Conservation (phyloP, 106 monocot genomes). For the Narthecium ossifragum region DNA sequence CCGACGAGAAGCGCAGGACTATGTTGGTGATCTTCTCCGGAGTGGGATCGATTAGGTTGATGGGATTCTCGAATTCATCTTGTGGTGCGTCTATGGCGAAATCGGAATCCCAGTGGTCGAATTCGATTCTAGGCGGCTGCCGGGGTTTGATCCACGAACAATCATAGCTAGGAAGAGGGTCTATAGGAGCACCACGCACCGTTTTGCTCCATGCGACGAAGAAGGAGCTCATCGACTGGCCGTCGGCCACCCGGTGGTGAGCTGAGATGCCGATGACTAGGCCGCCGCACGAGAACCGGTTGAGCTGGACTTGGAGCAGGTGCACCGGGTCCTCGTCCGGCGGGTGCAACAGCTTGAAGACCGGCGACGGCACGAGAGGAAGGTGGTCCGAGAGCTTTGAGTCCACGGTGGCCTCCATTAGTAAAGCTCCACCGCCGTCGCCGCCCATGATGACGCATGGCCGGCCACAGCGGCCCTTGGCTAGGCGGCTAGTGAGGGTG, state of each 20-base stretch:
- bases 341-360: constrained; percentile 6
- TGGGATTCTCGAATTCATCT: no score
- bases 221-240: constrained; percentile 49
- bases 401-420: constrained; percentile 3
- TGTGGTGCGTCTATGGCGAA: neutral
- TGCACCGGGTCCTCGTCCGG: neutral
- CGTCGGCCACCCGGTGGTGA: constrained; percentile 56
- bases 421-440: constrained; percentile 1
- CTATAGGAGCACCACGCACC: constrained; percentile 5
- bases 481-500: neutral
- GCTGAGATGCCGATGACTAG: constrained; percentile 30
- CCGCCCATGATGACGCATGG: neutral
- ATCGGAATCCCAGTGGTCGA: constrained; percentile 32
- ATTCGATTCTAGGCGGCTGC: constrained; percentile 15
- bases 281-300: constrained; percentile 46
- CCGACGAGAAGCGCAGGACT: constrained; percentile 20
- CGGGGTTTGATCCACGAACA: constrained; percentile 19
- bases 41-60: neutral
- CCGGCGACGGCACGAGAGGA: constrained; percentile 5
- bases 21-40: constrained; percentile 10
- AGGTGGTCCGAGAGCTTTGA: constrained; percentile 4
- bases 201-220: constrained; percentile 6
- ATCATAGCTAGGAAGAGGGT: constrained; percentile 12
- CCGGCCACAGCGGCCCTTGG: neutral
- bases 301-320: constrained; percentile 45